phyloP scores from a whole-genome alignment of 768 basidiomycete genomes.

The Astraeus odoratus region DNA sequence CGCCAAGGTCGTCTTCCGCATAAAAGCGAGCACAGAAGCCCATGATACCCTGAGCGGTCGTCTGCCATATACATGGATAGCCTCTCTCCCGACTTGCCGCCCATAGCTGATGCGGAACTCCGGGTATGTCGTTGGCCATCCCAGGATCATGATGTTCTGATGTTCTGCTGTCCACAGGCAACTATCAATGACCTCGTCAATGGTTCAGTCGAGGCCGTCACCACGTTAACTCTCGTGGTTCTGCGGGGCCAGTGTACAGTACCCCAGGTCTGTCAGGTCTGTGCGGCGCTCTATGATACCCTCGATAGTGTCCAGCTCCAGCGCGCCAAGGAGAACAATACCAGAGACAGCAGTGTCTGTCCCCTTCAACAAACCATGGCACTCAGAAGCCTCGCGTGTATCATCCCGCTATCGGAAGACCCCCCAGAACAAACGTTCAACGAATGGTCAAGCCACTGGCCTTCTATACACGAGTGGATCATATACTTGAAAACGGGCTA shows the following conservation, averaged over 20 bases:
- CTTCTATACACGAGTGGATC: constrained; percentile 16
- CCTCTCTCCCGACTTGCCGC: neutral
- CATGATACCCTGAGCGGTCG: neutral
- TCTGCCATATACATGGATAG: neutral
- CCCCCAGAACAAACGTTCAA: constrained; percentile 1
- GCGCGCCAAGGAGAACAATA: constrained; percentile 4
- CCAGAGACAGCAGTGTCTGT: constrained; percentile 7
- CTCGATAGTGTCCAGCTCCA: constrained; percentile 16
- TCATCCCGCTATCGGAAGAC: constrained; percentile 7
- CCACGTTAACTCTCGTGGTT: constrained; percentile 15
- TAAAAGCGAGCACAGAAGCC: neutral
- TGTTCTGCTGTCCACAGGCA: too few relatives aligned
- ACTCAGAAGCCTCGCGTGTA: constrained; percentile 12
- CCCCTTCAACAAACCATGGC: constrained; percentile 13
- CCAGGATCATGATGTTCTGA: too few relatives aligned
- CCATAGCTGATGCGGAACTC: constrained; percentile 5
- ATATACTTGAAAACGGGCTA: constrained; percentile 19
- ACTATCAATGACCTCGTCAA: constrained; percentile 15
- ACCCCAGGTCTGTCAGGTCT: constrained; percentile 13
- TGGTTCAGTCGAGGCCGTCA: constrained; percentile 16
- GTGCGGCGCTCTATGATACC: constrained; percentile 14
- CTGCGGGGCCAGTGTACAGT: constrained; percentile 12
- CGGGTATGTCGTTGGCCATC: too few relatives aligned
- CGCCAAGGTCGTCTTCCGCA: too few relatives aligned
- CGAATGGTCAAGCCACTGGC: constrained; percentile 13